Conservation (phyloP, 2,329 filamentous ascomycete genomes). For the Rasamsonia emersonii region DNA sequence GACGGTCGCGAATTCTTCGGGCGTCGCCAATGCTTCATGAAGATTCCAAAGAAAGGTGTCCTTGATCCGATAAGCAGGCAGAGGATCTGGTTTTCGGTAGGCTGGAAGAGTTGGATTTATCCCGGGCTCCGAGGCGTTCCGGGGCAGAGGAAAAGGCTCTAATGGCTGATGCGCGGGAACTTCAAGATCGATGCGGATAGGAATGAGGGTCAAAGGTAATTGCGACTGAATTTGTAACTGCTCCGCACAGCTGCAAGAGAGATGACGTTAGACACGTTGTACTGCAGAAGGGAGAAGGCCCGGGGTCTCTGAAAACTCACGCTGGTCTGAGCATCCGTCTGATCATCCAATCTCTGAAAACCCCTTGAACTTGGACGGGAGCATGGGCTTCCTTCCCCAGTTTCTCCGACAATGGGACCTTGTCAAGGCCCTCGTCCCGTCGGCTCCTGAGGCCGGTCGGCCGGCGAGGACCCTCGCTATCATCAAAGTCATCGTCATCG, state of each 20-base stretch:
- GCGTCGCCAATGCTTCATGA: constrained; percentile 87
- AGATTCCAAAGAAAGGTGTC: constrained; percentile 98
- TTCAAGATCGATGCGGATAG: constrained; percentile 93
- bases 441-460: constrained; percentile 78
- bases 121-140: constrained; percentile 30
- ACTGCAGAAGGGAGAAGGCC: background rate
- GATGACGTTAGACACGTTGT: constrained; percentile 2
- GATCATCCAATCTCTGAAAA: constrained; percentile 94
- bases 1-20: constrained; percentile 86
- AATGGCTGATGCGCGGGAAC: constrained; percentile 58
- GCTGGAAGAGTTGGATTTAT: constrained; percentile 62
- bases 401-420: constrained; percentile 61
- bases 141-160: constrained; percentile 39
- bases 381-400: constrained; percentile 71
- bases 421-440: constrained; percentile 62
- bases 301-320: constrained; percentile 27
- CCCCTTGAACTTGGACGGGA: constrained; percentile 78
- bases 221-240: constrained; percentile 59
- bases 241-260: constrained; percentile 39
- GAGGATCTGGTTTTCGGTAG: constrained; percentile 70
- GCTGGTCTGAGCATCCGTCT: constrained; percentile 48
- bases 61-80: constrained; percentile 77
- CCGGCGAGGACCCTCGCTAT: constrained; percentile 59
- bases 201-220: constrained; percentile 82
- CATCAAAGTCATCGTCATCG: constrained; percentile 59